Base-by-base conservation (phyloP, 805 yeast species). In the Spathaspora arborariae region DNA sequence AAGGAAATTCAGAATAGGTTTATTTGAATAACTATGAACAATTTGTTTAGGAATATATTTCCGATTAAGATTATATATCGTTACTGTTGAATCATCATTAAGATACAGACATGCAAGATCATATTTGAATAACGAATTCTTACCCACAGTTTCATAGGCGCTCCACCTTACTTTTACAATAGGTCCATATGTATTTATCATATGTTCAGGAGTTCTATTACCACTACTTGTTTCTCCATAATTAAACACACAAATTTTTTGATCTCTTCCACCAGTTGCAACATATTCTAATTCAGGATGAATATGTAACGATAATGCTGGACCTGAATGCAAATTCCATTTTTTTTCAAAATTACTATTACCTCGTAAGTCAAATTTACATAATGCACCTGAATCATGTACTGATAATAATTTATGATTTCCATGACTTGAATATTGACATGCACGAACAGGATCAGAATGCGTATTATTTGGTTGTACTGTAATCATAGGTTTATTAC, bases 261-360 rank as follows among this genome's bases (percentile, higher is more conserved):
- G 84, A 64, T 94, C 99, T 56, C 97, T 75, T 6, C 99, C 99
- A 13, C 97, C 97, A 18, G 96, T 88, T 4, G 84, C 83, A 18
- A 94, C 78, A 56, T 84, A 87, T 51, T 91, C 96, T 33, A 75
- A 62, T 34, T 81, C 83, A 0, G 95, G 96, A 59, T 91, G 96
- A 83, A 96, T 90, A 56, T 88, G 90, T 4, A 94, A 64, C 4
- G 95, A 80, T 15, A 91, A 69, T 0, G 96, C 98, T 2, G 96
- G 96, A 0, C 96, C 96, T 2, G 89, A 79, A 60, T 92, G 98
- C 2, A 96, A 95, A 56, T 85, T 87, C 60, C 94, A 76, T 49
- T 84, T 81, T 44, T 83, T 72, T 56, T 92, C 97, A 4, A 92
- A 83, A 33, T 78, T 50, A 53, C 22, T 18, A 10, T 51, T 43